A percentile compares a stretch with the other conserved stretches of the same genome.
Conservation (phyloP, 441 rosid species). For the Arabidopsis lyrata region DNA sequence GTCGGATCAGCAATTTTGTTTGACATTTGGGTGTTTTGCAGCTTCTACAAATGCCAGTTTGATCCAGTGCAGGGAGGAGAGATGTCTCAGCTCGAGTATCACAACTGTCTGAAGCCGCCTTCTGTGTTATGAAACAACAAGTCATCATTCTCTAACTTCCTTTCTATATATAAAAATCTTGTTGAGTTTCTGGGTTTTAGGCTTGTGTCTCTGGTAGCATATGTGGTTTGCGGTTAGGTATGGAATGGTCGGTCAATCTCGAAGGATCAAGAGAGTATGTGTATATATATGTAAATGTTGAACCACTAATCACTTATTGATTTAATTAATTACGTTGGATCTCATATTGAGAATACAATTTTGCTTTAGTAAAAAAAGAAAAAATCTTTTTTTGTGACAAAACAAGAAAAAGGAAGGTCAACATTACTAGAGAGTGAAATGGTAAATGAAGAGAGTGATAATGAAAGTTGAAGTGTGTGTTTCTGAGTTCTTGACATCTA, state of each 20-base stretch:
- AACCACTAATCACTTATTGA: background rate
- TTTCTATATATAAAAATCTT: too few relatives aligned
- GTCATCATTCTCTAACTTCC: background rate
- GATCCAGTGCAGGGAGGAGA: conserved; percentile 88
- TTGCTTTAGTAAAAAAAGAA: too few relatives aligned
- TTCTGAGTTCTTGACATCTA: too few relatives aligned
- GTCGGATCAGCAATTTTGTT: background rate
- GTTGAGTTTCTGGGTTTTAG: background rate
- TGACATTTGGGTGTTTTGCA: conserved; percentile 35
- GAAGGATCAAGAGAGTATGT: background rate
- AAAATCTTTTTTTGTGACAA: too few relatives aligned
- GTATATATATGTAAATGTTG: background rate
- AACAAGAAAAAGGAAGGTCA: too few relatives aligned
- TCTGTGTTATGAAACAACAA: conserved; percentile 17
- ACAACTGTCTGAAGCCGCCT: conserved; percentile 79
- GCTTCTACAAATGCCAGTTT: conserved; percentile 85
- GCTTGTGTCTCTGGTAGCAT: background rate
- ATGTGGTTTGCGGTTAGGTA: background rate
- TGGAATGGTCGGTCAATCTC: background rate
- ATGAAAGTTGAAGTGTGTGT: too few relatives aligned
- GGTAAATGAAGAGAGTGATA: too few relatives aligned
- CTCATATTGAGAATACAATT: too few relatives aligned
- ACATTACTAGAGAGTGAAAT: too few relatives aligned
- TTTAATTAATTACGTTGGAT: too few relatives aligned
- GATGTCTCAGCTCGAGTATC: conserved; percentile 86